Conservation (phyloP, 495 filamentous ascomycete species). For the Delitschia confertaspora region DNA sequence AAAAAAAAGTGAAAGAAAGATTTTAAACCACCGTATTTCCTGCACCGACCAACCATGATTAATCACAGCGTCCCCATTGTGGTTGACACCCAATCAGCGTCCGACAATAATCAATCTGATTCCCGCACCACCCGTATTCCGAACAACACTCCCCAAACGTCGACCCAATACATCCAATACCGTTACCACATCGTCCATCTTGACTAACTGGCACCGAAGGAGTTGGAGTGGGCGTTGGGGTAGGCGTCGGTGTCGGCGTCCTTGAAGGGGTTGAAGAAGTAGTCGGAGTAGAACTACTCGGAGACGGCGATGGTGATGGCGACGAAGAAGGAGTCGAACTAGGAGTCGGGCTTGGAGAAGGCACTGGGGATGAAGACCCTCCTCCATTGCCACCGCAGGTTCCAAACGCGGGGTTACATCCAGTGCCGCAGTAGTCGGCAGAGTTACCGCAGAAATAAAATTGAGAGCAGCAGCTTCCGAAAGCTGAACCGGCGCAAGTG, state of each 20-base stretch:
- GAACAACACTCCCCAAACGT: slow-evolving; percentile 20
- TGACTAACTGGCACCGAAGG: slow-evolving; percentile 16
- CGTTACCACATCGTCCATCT: slow-evolving; percentile 18
- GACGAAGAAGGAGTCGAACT: slow-evolving; percentile 1
- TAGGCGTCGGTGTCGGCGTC: not conserved
- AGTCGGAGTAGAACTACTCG: slow-evolving; percentile 5
- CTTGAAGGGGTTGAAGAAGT: slow-evolving; percentile 2
- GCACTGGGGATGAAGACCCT: slow-evolving; percentile 1
- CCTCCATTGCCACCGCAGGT: slow-evolving; percentile 8
- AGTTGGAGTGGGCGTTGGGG: slow-evolving; percentile 18
- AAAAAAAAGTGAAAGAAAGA: too few relatives aligned
- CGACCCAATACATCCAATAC: slow-evolving; percentile 5
- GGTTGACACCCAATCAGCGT: slow-evolving; percentile 11
- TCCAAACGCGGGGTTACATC: slow-evolving; percentile 13
- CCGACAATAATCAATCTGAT: slow-evolving; percentile 12
- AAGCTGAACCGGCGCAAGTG: slow-evolving; percentile 16
- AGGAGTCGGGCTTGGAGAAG: not conserved
- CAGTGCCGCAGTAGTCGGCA: slow-evolving; percentile 16
- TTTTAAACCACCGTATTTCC: too few relatives aligned
- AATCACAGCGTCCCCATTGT: slow-evolving; percentile 11
- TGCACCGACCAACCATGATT: too few relatives aligned
- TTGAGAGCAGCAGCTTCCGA: slow-evolving; percentile 18
- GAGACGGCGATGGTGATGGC: not conserved
- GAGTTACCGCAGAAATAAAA: slow-evolving; percentile 18
- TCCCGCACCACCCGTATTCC: slow-evolving; percentile 14